Base-by-base conservation (phyloP, 2,329 filamentous ascomycete species). In the Botrytis fabae region DNA sequence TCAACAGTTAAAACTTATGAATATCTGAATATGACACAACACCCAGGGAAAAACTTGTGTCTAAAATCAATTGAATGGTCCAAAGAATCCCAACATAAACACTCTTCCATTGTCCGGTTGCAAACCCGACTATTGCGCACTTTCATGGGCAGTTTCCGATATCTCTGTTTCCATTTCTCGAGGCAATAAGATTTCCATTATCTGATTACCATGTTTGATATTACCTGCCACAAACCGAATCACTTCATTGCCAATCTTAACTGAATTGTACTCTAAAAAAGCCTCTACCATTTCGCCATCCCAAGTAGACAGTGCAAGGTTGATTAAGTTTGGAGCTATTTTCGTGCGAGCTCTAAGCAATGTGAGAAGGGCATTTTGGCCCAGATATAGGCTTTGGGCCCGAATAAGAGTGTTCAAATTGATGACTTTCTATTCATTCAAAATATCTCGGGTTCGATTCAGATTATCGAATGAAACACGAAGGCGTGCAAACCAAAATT, bases 381-480 rank as follows among this genome's bases (percentile, higher is more conserved):
- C 10, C 1, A 0, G 1, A 14, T 51, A 1, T 2, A 48, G 22
- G 22, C 1, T 3, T 48, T 4, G 46, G 1, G 9, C 9, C 46
- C 25, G 22, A 4, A 48, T 0, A 25, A 48, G 9, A 4, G 9
- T 0, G 9, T 25, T 10, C 9, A 22, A 48, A 48, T 48, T 25
- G 22, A n/a, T 51, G 2, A n/a, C 1, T 51, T 14, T 51, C 48
- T 14, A 25, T 4, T 4, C 22, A 48, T 48, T 48, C 10, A 48
- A 25, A 3, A 48, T 2, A 25, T 22, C 2, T 48, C 44, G 20
- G 4, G 4, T 46, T 46, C 8, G 7, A 1, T 22, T 46, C 44
- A 7, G 7, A 8, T 3, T 0, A 0, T 25, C 4, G 9, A 12
- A 25, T 10, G 10, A 25, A 10, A 0, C 2, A 25, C 1, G 4